Percentiles rank a stretch among this genome's conserved stretches.
Evolutionary conservation across 768 basidiomycete species (phyloP).

Genomic region (Calocera cornea): DNA sequence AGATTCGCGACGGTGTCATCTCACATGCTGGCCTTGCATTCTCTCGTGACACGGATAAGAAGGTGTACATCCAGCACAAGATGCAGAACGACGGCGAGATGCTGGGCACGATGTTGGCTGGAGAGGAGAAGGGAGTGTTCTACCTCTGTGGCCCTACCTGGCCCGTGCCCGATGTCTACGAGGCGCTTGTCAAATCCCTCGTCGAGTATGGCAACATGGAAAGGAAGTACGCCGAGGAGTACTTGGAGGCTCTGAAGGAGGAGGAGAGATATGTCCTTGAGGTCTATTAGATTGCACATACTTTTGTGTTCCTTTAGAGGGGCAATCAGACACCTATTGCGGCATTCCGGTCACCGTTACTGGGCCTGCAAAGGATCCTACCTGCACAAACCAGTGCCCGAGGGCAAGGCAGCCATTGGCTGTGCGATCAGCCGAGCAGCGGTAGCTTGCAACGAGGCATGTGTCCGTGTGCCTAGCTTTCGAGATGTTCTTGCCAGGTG

Average conservation of each 20-base stretch:
- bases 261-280: slow-evolving; percentile 96
- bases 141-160: slow-evolving; percentile 97
- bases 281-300: slow-evolving; percentile 36
- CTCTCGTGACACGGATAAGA: slow-evolving; percentile 82
- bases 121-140: slow-evolving; percentile 62
- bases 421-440: no score
- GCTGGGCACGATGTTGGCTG: slow-evolving; percentile 58
- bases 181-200: slow-evolving; percentile 75
- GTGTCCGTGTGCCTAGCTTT: no score
- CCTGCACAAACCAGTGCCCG: no score
- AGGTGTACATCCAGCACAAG: slow-evolving; percentile 98
- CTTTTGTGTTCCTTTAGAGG: background rate
- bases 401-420: no score
- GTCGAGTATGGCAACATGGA: slow-evolving; percentile 55
- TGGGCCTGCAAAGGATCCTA: background rate
- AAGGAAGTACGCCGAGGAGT: slow-evolving; percentile 54
- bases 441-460: no score
- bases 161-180: slow-evolving; percentile 98
- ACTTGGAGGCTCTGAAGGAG: slow-evolving; percentile 82
- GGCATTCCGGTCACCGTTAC: background rate
- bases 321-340: background rate
- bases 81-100: slow-evolving; percentile 80
- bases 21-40: slow-evolving; percentile 89
- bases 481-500: no score
- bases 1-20: slow-evolving; percentile 70